Evolutionary conservation across 2,329 filamentous ascomycete species (phyloP).

Genomic region (Ceratocystis destructans): DNA sequence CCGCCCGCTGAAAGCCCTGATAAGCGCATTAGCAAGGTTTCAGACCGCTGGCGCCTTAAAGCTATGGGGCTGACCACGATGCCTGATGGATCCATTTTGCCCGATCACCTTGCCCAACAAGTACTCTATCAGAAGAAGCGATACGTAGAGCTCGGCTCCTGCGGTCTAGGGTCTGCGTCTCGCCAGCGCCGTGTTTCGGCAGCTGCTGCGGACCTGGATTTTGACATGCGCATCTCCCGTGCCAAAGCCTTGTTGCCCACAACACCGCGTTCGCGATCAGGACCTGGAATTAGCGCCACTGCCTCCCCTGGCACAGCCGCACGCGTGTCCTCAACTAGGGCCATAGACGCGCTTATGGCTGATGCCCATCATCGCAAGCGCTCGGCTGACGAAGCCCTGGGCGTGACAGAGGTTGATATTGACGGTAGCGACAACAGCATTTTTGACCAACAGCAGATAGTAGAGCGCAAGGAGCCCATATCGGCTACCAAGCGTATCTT

Average conservation of each 20-base stretch:
- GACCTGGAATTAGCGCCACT: not conserved
- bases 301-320: not conserved
- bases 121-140: constrained; percentile 32
- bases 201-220: constrained; percentile 19
- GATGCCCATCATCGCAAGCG: constrained; percentile 27
- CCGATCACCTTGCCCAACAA: constrained; percentile 37
- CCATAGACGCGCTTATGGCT: constrained; percentile 19
- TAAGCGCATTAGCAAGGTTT: constrained; percentile 28
- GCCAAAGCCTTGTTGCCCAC: constrained; percentile 11
- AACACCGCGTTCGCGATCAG: constrained; percentile 8
- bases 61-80: constrained; percentile 40
- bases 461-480: constrained; percentile 19
- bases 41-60: constrained; percentile 35
- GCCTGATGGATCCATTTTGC: constrained; percentile 40
- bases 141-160: constrained; percentile 29
- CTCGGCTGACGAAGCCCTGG: constrained; percentile 23
- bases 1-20: constrained; percentile 13
- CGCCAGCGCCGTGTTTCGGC: constrained; percentile 23
- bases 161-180: constrained; percentile 23
- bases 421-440: not conserved
- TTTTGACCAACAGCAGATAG: constrained; percentile 10
- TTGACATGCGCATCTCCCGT: constrained; percentile 16
- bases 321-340: constrained; percentile 10
- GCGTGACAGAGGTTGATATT: not conserved
- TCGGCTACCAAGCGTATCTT: constrained; percentile 28